Evolutionary conservation across 805 yeast species (phyloP).

Genomic region (Saturnispora gosingensis): DNA sequence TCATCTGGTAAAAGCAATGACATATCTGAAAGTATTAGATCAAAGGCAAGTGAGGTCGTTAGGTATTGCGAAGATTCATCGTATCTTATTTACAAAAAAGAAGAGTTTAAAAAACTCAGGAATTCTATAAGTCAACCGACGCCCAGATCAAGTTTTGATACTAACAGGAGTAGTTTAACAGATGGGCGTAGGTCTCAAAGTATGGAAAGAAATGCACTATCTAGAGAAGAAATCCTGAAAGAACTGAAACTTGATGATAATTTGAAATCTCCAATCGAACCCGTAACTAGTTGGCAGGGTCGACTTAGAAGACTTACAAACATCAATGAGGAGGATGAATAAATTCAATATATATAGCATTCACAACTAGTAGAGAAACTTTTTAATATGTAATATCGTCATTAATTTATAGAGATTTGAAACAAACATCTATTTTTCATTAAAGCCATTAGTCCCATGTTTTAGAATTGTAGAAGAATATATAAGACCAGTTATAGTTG

Average conservation of each 20-base stretch:
- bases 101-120: constrained; percentile 3
- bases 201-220: neutral
- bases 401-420: neutral
- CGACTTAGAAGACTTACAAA: constrained; percentile 6
- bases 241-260: constrained; percentile 6
- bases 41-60: constrained; percentile 1
- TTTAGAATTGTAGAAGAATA: too few species aligned
- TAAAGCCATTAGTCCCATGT: too few species aligned
- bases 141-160: constrained; percentile 7
- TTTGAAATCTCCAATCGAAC: neutral
- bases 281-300: constrained; percentile 4
- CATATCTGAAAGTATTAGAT: neutral
- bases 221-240: constrained; percentile 4
- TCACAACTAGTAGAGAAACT: neutral
- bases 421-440: neutral
- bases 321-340: constrained; percentile 6
- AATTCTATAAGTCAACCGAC: constrained; percentile 6
- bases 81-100: neutral
- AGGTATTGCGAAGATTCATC: neutral
- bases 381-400: neutral
- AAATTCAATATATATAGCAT: neutral
- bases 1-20: neutral
- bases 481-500: too few species aligned
- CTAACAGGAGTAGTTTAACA: neutral
- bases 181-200: constrained; percentile 2